A percentile compares a stretch with the other conserved stretches of the same genome.
phyloP scores from a whole-genome alignment of 169 alveolate genomes.

The Eimeria falciformis region DNA sequence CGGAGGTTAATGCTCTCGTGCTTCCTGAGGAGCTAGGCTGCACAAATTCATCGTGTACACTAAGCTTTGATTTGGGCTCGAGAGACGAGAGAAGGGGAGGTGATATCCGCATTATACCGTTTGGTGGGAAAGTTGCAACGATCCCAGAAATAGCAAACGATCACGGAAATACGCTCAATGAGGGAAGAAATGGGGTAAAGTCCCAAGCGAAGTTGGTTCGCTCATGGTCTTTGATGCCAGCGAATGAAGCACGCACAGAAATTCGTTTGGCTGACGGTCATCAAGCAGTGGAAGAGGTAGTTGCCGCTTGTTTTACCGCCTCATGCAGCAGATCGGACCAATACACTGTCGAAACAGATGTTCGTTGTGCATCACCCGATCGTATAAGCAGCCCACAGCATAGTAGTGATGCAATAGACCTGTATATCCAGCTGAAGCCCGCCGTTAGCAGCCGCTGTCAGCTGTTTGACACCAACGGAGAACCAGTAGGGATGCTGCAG shows the following conservation, averaged over 20 bases:
- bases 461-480: background rate
- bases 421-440: background rate
- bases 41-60: conserved; percentile 10
- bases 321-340: background rate
- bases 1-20: conserved; percentile 14
- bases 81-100: conserved; percentile 23
- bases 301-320: background rate
- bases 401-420: background rate
- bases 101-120: conserved; percentile 18
- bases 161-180: background rate
- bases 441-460: conserved; percentile 22
- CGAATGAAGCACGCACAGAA: background rate
- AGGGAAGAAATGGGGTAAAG: background rate
- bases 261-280: background rate
- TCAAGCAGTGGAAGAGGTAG: background rate
- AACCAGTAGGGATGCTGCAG: background rate
- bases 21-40: conserved; percentile 10
- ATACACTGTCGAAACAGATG: conserved; percentile 11
- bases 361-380: conserved; percentile 9
- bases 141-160: background rate
- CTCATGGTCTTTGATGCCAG: conserved; percentile 29
- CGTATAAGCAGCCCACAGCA: background rate
- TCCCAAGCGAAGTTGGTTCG: background rate
- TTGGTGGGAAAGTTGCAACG: conserved; percentile 11
- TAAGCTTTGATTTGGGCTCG: conserved; percentile 35